phyloP scores from a whole-genome alignment of 2,329 filamentous ascomycete species.

The Exophiala calicioides region DNA sequence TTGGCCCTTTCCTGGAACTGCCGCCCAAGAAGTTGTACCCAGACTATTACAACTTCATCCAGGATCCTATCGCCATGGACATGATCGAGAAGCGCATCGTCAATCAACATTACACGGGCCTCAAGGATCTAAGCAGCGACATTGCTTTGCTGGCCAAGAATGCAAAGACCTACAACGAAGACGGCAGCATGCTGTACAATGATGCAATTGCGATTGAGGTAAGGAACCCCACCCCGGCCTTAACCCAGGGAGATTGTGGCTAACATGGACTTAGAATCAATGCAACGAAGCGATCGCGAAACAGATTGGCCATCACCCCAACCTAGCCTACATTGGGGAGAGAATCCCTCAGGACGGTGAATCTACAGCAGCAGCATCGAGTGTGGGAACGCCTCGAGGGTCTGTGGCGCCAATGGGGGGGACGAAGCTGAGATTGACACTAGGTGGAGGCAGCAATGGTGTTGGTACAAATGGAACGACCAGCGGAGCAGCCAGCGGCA shows the following conservation, averaged over 20 bases:
- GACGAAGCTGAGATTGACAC: conserved; percentile 68
- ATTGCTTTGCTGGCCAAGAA: conserved; percentile 84
- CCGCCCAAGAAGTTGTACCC: conserved; percentile 87
- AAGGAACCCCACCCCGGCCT: conserved; percentile 25
- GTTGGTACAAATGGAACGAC: conserved; percentile 36
- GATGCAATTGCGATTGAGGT: conserved; percentile 95
- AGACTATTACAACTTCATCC: conserved; percentile 93
- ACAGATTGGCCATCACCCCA: conserved; percentile 40
- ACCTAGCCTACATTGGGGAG: conserved; percentile 55
- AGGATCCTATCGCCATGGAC: conserved; percentile 92
- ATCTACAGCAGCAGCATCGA: conserved; percentile 52
- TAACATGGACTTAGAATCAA: conserved; percentile 25
- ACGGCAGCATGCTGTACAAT: conserved; percentile 84
- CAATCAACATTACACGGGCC: conserved; percentile 83
- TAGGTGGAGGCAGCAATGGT: conserved; percentile 47
- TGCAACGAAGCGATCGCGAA: conserved; percentile 33
- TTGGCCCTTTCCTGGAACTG: conserved; percentile 89
- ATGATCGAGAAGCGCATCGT: conserved; percentile 94
- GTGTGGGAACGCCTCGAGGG: conserved; percentile 63
- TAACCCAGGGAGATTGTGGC: neutral
- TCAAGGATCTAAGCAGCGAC: conserved; percentile 79
- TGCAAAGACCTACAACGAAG: conserved; percentile 94
- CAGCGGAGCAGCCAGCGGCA: conserved; percentile 37
- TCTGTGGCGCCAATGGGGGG: conserved; percentile 57
- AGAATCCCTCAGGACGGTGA: conserved; percentile 51